These are phyloP conservation scores for Anacardium occidentale DNA, from an alignment of 345 rosid genomes.

Conservation along the genomic window DNA sequence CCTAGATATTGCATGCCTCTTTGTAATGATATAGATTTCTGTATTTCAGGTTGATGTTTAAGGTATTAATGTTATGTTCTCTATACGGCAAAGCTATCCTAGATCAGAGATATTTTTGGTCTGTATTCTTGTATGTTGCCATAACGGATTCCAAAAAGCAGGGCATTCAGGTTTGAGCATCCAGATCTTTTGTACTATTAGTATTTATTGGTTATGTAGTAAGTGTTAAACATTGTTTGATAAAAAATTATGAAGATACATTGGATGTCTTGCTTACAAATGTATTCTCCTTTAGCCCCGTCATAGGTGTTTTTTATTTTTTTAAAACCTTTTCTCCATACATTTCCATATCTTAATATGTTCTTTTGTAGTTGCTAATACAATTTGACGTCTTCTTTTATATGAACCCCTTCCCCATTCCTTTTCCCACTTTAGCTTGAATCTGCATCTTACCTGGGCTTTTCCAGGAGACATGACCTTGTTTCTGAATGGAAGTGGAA, in stretches of 20 bases:
- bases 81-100: constrained; percentile 6
- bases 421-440: neutral
- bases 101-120: constrained; percentile 14
- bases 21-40: neutral
- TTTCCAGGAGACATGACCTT: neutral
- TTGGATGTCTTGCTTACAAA: neutral
- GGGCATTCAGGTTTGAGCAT: constrained; percentile 39
- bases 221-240: neutral
- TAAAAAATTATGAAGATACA: neutral
- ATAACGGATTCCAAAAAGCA: constrained; percentile 9
- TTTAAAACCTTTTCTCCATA: neutral
- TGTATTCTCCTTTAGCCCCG: neutral
- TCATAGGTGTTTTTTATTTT: neutral
- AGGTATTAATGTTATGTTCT: constrained; percentile 2
- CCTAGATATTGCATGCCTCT: neutral
- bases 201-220: neutral
- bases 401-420: neutral
- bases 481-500: constrained; percentile 1
- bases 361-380: neutral
- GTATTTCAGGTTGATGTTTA: constrained; percentile 21
- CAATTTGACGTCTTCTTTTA: neutral
- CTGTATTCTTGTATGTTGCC: constrained; percentile 8
- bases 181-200: constrained; percentile 8
- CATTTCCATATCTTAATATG: neutral
- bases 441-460: neutral